phyloP scores from a whole-genome alignment of 306 rosid species.

The Cucurbita pepo region DNA sequence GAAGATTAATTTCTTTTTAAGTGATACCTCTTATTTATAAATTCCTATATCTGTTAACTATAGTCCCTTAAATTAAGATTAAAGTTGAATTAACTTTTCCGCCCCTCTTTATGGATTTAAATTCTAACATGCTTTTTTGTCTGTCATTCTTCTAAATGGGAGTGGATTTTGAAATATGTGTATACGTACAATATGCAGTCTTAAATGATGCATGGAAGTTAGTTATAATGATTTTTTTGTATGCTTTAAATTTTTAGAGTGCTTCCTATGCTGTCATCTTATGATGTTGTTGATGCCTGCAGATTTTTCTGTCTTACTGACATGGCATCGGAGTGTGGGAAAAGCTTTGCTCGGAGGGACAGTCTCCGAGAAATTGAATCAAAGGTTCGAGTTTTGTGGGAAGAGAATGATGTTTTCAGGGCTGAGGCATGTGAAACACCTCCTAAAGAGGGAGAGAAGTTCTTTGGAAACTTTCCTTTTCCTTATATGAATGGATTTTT shows the following conservation, averaged over 20 bases:
- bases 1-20: not conserved
- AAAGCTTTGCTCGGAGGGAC: conserved; percentile 69
- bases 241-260: not conserved
- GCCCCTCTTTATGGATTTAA: not conserved
- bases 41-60: not conserved
- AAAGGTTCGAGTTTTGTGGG: conserved; percentile 66
- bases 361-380: conserved; percentile 57
- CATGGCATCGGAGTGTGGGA: conserved; percentile 62
- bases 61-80: not conserved
- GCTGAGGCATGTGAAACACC: conserved; percentile 50
- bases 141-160: not conserved
- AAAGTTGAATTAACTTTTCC: not conserved
- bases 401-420: conserved; percentile 50
- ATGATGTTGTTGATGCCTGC: conserved; percentile 2
- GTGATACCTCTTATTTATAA: not conserved
- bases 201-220: not conserved
- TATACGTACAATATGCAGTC: not conserved
- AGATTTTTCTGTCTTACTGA: conserved; percentile 28
- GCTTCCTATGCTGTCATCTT: not conserved
- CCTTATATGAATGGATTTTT: conserved; percentile 88
- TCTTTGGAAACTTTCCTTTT: conserved; percentile 82
- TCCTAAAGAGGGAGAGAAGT: conserved; percentile 56
- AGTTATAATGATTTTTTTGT: not conserved
- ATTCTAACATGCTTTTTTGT: not conserved
- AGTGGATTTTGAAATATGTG: not conserved